phyloP scores from a whole-genome alignment of 768 basidiomycete species.

The Lyophyllum decastes region DNA sequence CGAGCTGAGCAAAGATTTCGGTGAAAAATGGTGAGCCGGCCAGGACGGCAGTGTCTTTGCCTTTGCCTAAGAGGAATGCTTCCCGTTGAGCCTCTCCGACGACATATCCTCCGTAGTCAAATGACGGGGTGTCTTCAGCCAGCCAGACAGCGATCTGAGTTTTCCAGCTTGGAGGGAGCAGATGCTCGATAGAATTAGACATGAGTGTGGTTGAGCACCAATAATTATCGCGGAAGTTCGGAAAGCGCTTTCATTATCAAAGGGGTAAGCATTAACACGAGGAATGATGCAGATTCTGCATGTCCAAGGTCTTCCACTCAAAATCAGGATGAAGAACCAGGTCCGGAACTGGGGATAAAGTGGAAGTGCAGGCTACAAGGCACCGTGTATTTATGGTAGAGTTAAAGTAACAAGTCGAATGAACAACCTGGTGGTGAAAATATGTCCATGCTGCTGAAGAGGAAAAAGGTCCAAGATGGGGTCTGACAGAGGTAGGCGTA shows the following conservation, averaged over 20 bases:
- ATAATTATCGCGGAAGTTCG: neutral
- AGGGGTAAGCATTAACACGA: neutral
- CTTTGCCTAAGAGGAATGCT: conserved; percentile 91
- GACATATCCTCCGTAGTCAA: conserved; percentile 95
- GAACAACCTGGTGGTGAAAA: too few species aligned
- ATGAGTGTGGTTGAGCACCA: conserved; percentile 13
- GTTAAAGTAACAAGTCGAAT: too few species aligned
- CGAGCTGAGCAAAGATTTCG: conserved; percentile 87
- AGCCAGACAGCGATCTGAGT: conserved; percentile 80
- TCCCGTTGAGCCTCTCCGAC: conserved; percentile 88
- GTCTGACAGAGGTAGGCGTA: neutral
- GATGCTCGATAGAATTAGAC: conserved; percentile 53
- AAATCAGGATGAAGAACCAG: too few species aligned
- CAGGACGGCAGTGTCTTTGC: conserved; percentile 72
- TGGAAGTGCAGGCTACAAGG: too few species aligned
- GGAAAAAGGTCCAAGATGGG: neutral
- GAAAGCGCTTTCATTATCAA: neutral
- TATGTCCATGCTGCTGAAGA: neutral
- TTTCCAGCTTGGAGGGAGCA: conserved; percentile 96
- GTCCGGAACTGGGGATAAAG: too few species aligned
- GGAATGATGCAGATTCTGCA: too few species aligned
- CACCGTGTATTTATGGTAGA: too few species aligned
- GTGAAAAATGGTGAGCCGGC: conserved; percentile 96
- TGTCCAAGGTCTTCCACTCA: too few species aligned
- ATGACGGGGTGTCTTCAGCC: conserved; percentile 91